Evolutionary conservation across 352 stramenopile species (phyloP).

Genomic region (Globisporangium rhizosaccharum): DNA sequence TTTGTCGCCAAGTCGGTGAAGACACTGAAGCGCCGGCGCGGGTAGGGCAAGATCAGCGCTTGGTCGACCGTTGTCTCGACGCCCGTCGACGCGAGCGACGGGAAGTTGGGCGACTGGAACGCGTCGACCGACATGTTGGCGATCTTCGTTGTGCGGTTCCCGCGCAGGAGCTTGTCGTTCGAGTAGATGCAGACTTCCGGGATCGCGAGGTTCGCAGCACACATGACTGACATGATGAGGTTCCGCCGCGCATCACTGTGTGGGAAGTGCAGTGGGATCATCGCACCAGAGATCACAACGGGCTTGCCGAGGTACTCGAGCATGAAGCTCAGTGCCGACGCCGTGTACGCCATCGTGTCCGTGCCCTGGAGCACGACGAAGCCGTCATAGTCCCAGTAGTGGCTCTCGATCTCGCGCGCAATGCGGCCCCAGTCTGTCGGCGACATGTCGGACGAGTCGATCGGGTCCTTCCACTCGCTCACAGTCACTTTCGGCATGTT

Average conservation of each 20-base stretch:
- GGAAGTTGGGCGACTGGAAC: slow-evolving; percentile 96
- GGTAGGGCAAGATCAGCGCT: slow-evolving; percentile 85
- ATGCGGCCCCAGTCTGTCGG: slow-evolving; percentile 91
- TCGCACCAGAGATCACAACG: slow-evolving; percentile 92
- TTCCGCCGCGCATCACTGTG: slow-evolving; percentile 96
- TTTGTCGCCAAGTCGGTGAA: slow-evolving; percentile 91
- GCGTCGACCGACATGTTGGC: slow-evolving; percentile 92
- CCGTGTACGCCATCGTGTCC: slow-evolving; percentile 97
- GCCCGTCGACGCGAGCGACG: slow-evolving; percentile 90
- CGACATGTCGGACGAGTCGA: slow-evolving; percentile 89
- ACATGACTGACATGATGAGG: slow-evolving; percentile 93
- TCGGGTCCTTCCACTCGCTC: slow-evolving; percentile 72
- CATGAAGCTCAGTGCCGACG: slow-evolving; percentile 96
- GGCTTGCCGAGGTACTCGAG: slow-evolving; percentile 96
- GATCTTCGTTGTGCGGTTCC: slow-evolving; percentile 95
- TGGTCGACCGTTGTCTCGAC: slow-evolving; percentile 91
- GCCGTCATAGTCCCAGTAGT: slow-evolving; percentile 95
- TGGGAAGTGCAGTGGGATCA: slow-evolving; percentile 95
- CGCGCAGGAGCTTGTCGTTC: slow-evolving; percentile 92
- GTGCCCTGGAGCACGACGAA: slow-evolving; percentile 98
- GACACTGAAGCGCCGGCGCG: slow-evolving; percentile 81
- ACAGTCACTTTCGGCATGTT: slow-evolving; percentile 79
- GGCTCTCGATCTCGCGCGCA: slow-evolving; percentile 90
- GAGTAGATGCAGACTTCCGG: slow-evolving; percentile 94
- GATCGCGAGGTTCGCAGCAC: slow-evolving; percentile 67